phyloP scores from a whole-genome alignment of 169 alveolate genomes.

The Eimeria maxima region DNA sequence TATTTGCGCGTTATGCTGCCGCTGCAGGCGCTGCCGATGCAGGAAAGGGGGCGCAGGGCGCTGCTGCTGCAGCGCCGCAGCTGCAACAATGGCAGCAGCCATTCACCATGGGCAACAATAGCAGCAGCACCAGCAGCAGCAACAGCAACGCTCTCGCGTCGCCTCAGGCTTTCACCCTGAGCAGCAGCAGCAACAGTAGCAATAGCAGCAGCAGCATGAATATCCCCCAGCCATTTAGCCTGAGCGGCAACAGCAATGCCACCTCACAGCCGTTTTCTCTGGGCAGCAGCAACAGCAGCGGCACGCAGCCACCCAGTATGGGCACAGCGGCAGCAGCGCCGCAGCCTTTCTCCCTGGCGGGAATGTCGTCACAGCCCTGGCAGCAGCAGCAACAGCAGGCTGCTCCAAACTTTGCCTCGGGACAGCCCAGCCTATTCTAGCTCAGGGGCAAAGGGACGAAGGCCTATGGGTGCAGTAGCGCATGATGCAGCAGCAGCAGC shows the following conservation, averaged over 20 bases:
- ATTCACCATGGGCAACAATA: constrained; percentile 30
- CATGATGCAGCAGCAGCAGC: constrained; percentile 44
- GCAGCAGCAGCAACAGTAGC: constrained; percentile 24
- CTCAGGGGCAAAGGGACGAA: background rate
- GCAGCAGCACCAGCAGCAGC: constrained; percentile 44
- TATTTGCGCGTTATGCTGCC: background rate
- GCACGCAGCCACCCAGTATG: constrained; percentile 28
- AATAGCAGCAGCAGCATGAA: constrained; percentile 42
- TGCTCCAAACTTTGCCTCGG: background rate
- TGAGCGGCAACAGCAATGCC: constrained; percentile 51
- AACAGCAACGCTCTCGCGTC: background rate
- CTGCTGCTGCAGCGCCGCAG: constrained; percentile 48
- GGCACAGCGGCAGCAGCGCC: constrained; percentile 18
- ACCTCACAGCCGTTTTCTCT: constrained; percentile 6
- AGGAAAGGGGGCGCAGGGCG: constrained; percentile 4
- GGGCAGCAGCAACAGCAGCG: constrained; percentile 71
- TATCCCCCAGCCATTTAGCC: constrained; percentile 37
- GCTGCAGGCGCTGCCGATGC: constrained; percentile 5
- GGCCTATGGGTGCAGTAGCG: background rate
- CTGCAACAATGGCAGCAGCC: constrained; percentile 47
- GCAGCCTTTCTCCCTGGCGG: constrained; percentile 32
- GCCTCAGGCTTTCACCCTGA: background rate
- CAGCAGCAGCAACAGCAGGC: constrained; percentile 68
- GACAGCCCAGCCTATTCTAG: constrained; percentile 22
- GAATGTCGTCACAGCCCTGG: constrained; percentile 31